A percentile compares a stretch with the other conserved stretches of the same genome.
These are phyloP conservation scores for Crotalaria pallida DNA, from an alignment of 306 rosid genomes.

Conservation along the genomic window DNA sequence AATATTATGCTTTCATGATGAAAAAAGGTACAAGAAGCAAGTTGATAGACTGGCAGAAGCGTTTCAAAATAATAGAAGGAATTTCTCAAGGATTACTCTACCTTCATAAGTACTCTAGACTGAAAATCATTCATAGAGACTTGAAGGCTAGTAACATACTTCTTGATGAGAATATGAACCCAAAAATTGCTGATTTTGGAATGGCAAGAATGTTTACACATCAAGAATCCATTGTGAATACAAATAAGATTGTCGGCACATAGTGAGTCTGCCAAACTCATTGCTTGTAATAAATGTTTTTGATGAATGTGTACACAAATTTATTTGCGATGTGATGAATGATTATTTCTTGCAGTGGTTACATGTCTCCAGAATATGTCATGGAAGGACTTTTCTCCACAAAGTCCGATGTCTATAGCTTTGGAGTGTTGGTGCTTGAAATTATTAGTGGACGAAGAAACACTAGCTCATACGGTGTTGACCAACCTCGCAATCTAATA, in stretches of 20 bases:
- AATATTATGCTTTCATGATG: neutral
- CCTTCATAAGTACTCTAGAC: constrained; percentile 7
- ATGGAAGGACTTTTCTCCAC: neutral
- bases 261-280: neutral
- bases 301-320: neutral
- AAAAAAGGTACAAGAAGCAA: neutral
- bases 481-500: neutral
- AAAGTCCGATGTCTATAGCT: neutral
- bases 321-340: neutral
- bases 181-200: constrained; percentile 11
- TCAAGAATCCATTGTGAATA: neutral
- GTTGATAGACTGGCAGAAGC: constrained; percentile 5
- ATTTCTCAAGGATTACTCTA: constrained; percentile 14
- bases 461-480: neutral
- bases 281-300: neutral
- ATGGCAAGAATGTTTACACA: neutral
- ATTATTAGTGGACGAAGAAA: neutral
- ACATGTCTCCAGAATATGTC: neutral
- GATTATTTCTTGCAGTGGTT: neutral
- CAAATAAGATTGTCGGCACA: neutral
- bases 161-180: constrained; percentile 11
- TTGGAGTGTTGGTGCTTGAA: neutral
- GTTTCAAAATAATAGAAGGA: constrained; percentile 3
- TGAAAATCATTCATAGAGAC: constrained; percentile 3
- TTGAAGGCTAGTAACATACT: constrained; percentile 18